Conservation (phyloP, 805 yeast genomes). For the Wickerhamiella azyma region DNA sequence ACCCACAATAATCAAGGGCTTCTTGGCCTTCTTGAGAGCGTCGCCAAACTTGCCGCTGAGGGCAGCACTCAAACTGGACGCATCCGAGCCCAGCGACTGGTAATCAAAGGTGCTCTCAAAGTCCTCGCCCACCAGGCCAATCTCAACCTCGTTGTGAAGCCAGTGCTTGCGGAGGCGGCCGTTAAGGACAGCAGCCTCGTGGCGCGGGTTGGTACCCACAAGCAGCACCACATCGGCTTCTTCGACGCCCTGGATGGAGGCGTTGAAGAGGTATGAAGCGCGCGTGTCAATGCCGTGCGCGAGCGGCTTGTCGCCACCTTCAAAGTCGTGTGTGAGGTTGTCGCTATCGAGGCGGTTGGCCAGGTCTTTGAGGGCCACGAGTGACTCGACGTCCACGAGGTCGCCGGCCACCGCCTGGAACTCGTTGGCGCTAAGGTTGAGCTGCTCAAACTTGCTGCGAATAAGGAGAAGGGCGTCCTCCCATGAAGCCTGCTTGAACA, state of each 20-base stretch:
- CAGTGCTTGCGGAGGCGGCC: constrained; percentile 72
- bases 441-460: constrained; percentile 40
- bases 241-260: constrained; percentile 65
- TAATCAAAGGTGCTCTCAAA: constrained; percentile 66
- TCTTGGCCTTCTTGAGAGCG: constrained; percentile 49
- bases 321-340: constrained; percentile 60
- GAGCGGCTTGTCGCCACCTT: constrained; percentile 40
- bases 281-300: constrained; percentile 62
- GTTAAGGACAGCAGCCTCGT: constrained; percentile 78
- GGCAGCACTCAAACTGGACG: constrained; percentile 43
- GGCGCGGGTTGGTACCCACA: constrained; percentile 79
- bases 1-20: constrained; percentile 70
- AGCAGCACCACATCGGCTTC: constrained; percentile 70
- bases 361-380: constrained; percentile 71
- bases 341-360: constrained; percentile 68
- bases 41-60: constrained; percentile 55
- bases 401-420: constrained; percentile 75
- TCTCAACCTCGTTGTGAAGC: constrained; percentile 50
- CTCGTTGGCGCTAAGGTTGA: constrained; percentile 53
- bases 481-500: constrained; percentile 69
- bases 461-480: constrained; percentile 67
- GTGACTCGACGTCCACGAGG: constrained; percentile 65
- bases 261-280: constrained; percentile 67
- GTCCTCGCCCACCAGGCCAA: constrained; percentile 59
- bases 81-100: constrained; percentile 49